phyloP scores from a whole-genome alignment of 2,329 filamentous ascomycete genomes.

The Metarhizium rileyi region DNA sequence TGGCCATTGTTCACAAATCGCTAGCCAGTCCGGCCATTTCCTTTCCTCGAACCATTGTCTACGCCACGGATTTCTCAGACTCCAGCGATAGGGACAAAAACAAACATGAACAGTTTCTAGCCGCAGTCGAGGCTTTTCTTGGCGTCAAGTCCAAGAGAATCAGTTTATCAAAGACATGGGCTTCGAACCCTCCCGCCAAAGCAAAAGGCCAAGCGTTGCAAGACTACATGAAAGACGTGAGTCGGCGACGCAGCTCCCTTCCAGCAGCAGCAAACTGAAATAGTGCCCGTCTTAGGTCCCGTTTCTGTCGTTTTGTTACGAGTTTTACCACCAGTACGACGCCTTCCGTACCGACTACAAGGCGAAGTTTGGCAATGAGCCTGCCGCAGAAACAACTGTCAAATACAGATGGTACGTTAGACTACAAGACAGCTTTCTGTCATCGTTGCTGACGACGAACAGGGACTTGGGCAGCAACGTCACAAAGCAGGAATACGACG shows the following conservation, averaged over 20 bases:
- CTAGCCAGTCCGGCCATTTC: not conserved
- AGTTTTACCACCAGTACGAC: constrained; percentile 22
- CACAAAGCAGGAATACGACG: constrained; percentile 14
- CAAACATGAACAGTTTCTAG: constrained; percentile 15
- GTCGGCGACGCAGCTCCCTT: constrained; percentile 1
- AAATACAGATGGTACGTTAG: constrained; percentile 19
- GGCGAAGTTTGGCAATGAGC: constrained; percentile 13
- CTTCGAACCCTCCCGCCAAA: constrained; percentile 12
- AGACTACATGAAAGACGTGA: constrained; percentile 20
- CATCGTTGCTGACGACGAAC: not conserved
- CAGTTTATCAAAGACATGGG: constrained; percentile 14
- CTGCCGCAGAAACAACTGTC: constrained; percentile 20
- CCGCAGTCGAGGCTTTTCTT: constrained; percentile 14
- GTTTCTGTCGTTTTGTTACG: constrained; percentile 22
- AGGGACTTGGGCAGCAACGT: constrained; percentile 17
- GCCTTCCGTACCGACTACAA: constrained; percentile 18
- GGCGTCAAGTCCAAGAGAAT: constrained; percentile 12
- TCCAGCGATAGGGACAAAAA: constrained; percentile 4
- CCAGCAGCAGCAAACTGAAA: not conserved
- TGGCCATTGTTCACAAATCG: constrained; percentile 9
- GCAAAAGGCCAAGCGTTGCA: constrained; percentile 14
- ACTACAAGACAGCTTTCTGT: constrained; percentile 1
- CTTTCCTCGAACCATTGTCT: constrained; percentile 15
- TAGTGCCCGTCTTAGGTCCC: constrained; percentile 13
- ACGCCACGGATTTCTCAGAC: constrained; percentile 15